Conservation (phyloP, 306 rosid species). For the Citrullus mucosospermus region DNA sequence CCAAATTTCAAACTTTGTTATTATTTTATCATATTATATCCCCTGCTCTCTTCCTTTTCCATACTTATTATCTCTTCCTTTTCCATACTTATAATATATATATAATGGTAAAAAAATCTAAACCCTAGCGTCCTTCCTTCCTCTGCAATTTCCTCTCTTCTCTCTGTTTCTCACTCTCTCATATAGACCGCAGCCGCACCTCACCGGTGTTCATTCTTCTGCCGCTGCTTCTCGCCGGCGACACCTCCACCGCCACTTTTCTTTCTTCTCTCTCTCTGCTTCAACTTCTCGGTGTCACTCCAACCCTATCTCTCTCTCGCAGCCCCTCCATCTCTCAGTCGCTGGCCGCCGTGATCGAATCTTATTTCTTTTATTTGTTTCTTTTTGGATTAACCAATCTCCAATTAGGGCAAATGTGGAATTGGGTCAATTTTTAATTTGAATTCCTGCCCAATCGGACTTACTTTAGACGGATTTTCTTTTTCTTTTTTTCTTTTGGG, state of each 20-base stretch:
- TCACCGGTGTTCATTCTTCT: background rate
- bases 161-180: background rate
- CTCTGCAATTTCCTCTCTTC: background rate
- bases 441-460: background rate
- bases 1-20: too few relatives aligned
- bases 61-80: too few relatives aligned
- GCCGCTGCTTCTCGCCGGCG: background rate
- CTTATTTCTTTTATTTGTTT: background rate
- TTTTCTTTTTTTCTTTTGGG: background rate
- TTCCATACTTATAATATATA: background rate
- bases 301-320: background rate
- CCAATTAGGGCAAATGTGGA: background rate
- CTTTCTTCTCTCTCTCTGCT: background rate
- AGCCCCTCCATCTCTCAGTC: background rate
- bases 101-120: background rate
- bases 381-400: background rate
- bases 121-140: background rate
- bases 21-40: too few relatives aligned
- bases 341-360: background rate
- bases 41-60: background rate
- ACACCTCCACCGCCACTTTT: background rate
- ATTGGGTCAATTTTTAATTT: background rate
- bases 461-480: background rate
- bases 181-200: background rate
- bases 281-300: background rate